Conservation (phyloP, 495 filamentous ascomycete species). For the Platismatia glauca region DNA sequence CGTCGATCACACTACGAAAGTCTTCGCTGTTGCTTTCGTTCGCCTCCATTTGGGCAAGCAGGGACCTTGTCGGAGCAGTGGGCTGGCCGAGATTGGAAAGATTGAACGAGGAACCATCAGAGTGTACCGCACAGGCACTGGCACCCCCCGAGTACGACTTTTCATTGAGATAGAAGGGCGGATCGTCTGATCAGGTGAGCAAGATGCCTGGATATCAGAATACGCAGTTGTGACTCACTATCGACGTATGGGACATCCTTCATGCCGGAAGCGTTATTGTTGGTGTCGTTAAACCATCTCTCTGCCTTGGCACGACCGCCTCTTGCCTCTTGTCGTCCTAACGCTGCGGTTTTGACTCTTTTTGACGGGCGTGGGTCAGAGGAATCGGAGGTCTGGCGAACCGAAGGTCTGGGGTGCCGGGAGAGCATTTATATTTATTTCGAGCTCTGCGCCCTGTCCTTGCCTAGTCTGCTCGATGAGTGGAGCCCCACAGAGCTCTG, state of each 20-base stretch:
- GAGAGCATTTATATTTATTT: neutral
- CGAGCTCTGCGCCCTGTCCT: neutral
- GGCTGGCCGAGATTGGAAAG: slow-evolving; percentile 23
- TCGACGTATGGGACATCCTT: slow-evolving; percentile 19
- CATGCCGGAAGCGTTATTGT: slow-evolving; percentile 21
- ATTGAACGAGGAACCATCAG: slow-evolving; percentile 1
- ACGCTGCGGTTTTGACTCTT: neutral
- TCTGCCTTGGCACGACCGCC: slow-evolving; percentile 16
- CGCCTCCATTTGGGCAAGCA: slow-evolving; percentile 26
- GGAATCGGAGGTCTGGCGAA: neutral
- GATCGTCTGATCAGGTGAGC: slow-evolving; percentile 34
- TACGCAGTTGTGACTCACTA: slow-evolving; percentile 4
- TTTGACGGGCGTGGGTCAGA: neutral
- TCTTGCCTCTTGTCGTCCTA: neutral
- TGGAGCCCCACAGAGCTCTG: neutral
- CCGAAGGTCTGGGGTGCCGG: neutral
- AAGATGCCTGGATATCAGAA: neutral
- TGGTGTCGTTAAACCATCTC: slow-evolving; percentile 28
- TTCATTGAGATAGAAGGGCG: slow-evolving; percentile 42
- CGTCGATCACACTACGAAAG: slow-evolving; percentile 61
- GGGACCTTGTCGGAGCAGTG: slow-evolving; percentile 18
- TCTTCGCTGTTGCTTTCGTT: slow-evolving; percentile 48
- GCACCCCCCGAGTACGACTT: slow-evolving; percentile 38
- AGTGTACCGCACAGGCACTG: slow-evolving; percentile 15
- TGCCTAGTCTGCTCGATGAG: neutral